Conservation (phyloP, 2,329 filamentous ascomycete species). For the Neofusicoccum sp. region DNA sequence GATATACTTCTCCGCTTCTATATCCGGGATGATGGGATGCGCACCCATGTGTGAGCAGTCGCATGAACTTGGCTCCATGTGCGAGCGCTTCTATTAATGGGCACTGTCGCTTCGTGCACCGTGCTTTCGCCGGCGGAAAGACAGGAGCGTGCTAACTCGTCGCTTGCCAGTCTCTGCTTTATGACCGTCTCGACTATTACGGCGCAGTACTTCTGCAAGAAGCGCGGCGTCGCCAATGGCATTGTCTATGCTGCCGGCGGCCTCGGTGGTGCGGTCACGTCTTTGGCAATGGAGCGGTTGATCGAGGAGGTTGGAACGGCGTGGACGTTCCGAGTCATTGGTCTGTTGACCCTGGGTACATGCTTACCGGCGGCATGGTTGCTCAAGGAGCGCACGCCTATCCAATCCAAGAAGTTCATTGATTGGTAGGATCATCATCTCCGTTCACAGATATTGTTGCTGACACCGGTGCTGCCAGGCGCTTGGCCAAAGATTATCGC, state of each 20-base stretch:
- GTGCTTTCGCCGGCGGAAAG: conserved; percentile 5
- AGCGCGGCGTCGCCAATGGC: conserved; percentile 59
- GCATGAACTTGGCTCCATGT: conserved; percentile 8
- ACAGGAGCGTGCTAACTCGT: conserved; percentile 13
- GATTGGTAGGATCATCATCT: conserved; percentile 48
- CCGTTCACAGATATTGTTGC: conserved; percentile 12
- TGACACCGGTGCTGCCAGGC: conserved; percentile 35
- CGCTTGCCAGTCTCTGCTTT: conserved; percentile 6
- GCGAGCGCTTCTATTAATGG: not conserved
- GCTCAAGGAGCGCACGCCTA: conserved; percentile 51
- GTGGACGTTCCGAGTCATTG: conserved; percentile 59
- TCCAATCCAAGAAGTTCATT: conserved; percentile 42
- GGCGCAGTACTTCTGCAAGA: conserved; percentile 58
- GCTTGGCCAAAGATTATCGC: conserved; percentile 54
- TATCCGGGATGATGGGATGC: conserved; percentile 4
- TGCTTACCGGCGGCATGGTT: conserved; percentile 60
- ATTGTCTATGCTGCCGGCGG: conserved; percentile 59
- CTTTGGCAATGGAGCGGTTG: conserved; percentile 53
- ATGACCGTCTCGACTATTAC: conserved; percentile 28
- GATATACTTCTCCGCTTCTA: conserved; percentile 3
- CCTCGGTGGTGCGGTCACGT: conserved; percentile 58
- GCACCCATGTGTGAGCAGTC: not conserved
- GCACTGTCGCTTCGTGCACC: conserved; percentile 11
- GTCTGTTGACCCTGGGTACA: conserved; percentile 55
- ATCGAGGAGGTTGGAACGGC: conserved; percentile 49